Evolutionary conservation across 164 flowering plant species (phyloP).

Genomic region (Akebia trifoliata): DNA sequence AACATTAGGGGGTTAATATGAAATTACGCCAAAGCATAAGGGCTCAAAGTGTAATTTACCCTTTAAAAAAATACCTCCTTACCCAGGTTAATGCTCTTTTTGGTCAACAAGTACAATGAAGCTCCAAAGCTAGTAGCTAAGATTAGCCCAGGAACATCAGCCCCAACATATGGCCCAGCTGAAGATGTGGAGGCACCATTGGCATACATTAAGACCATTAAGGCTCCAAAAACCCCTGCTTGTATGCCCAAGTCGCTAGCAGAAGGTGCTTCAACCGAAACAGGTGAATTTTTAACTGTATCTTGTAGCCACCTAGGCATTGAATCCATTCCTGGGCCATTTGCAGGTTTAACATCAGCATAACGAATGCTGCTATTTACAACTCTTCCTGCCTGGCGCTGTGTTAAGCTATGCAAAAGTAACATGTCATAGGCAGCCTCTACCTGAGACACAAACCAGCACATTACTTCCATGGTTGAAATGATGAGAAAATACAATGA

Average conservation of each 20-base stretch:
- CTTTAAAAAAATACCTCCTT: conserved; percentile 15
- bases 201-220: conserved; percentile 68
- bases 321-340: conserved; percentile 36
- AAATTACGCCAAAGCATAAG: too few relatives aligned
- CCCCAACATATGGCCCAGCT: conserved; percentile 47
- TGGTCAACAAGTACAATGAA: conserved; percentile 83
- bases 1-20: too few relatives aligned
- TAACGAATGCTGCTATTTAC: conserved; percentile 57
- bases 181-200: conserved; percentile 60
- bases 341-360: conserved; percentile 81
- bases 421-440: conserved; percentile 98
- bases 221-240: conserved; percentile 85
- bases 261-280: conserved; percentile 71
- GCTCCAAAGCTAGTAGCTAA: conserved; percentile 90
- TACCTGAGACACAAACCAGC: conserved; percentile 42
- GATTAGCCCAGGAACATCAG: conserved; percentile 88
- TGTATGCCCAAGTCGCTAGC: conserved; percentile 58
- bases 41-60: too few relatives aligned
- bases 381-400: conserved; percentile 81
- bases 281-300: conserved; percentile 45
- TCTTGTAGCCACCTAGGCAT: conserved; percentile 78
- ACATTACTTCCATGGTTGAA: conserved; percentile 1
- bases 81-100: conserved; percentile 75
- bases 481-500: background rate
- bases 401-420: conserved; percentile 83